Evolutionary conservation across 768 basidiomycete genomes (phyloP).

Genomic region (Panaeolus cyanescens): DNA sequence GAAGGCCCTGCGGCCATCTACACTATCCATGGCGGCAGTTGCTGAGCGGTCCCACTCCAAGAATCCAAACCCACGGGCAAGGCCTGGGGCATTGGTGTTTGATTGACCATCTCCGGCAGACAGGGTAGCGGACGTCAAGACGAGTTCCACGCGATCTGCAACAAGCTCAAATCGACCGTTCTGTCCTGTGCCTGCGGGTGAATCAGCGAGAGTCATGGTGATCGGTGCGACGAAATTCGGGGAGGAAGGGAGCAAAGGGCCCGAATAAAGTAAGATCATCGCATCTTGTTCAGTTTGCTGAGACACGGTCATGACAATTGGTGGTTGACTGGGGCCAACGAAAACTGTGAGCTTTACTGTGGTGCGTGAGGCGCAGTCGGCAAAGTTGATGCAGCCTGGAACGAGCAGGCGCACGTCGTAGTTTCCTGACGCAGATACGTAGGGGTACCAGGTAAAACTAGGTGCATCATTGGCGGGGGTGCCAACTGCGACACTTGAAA

Average conservation of each 20-base stretch:
- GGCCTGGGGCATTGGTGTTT: conserved; percentile 28
- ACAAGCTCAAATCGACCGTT: conserved; percentile 78
- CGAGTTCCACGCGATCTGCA: conserved; percentile 83
- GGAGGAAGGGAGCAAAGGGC: conserved; percentile 78
- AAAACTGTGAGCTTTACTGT: conserved; percentile 82
- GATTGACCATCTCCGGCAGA: conserved; percentile 35
- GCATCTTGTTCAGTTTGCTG: conserved; percentile 71
- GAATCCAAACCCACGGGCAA: conserved; percentile 73
- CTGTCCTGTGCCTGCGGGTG: conserved; percentile 63
- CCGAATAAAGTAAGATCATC: conserved; percentile 70
- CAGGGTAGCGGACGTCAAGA: conserved; percentile 63
- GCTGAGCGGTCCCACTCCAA: conserved; percentile 80
- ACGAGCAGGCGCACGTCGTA: conserved; percentile 86
- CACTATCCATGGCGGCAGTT: conserved; percentile 25
- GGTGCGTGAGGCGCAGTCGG: conserved; percentile 81
- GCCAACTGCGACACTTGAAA: conserved; percentile 65
- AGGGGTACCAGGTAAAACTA: conserved; percentile 87
- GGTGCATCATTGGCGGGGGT: conserved; percentile 65
- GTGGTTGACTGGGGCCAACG: conserved; percentile 66
- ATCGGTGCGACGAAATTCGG: conserved; percentile 74
- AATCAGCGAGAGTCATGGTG: conserved; percentile 68
- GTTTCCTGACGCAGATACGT: conserved; percentile 84
- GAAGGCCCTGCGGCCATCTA: conserved; percentile 63
- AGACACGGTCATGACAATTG: conserved; percentile 69
- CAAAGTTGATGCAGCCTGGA: conserved; percentile 82